Percentiles rank a stretch among this genome's conserved stretches.
Conservation (phyloP, 176 grass and related monocot species). For the Coix lacrymajobi region DNA sequence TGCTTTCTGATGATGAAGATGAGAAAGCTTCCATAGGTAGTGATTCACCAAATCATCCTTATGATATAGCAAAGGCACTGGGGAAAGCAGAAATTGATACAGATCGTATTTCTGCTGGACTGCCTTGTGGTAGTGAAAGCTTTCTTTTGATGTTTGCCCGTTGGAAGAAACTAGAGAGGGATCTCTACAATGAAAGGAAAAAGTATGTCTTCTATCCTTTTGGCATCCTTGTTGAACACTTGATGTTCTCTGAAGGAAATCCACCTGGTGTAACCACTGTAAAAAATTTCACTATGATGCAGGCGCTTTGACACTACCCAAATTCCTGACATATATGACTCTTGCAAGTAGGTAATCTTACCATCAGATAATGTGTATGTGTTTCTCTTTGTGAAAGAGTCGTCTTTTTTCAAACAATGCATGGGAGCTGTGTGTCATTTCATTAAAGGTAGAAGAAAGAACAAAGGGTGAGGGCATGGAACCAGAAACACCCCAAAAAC, state of each 20-base stretch:
- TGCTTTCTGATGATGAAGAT: slow-evolving; percentile 81
- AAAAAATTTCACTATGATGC: slow-evolving; percentile 34
- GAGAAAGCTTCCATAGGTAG: slow-evolving; percentile 51
- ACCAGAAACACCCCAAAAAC: background rate
- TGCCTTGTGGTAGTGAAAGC: slow-evolving; percentile 94
- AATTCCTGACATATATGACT: slow-evolving; percentile 94
- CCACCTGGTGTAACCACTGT: slow-evolving; percentile 18
- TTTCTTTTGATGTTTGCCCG: slow-evolving; percentile 97
- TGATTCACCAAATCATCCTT: slow-evolving; percentile 52
- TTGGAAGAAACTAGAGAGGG: slow-evolving; percentile 96
- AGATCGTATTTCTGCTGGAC: slow-evolving; percentile 73
- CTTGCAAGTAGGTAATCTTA: slow-evolving; percentile 88
- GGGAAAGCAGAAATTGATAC: slow-evolving; percentile 79
- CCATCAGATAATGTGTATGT: slow-evolving; percentile 19
- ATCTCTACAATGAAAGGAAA: slow-evolving; percentile 91
- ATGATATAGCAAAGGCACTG: slow-evolving; percentile 85
- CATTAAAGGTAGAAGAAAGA: background rate
- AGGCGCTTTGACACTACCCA: slow-evolving; percentile 91
- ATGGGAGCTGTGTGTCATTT: background rate
- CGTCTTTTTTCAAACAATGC: background rate
- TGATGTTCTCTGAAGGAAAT: slow-evolving; percentile 14
- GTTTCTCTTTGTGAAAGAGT: slow-evolving; percentile 6
- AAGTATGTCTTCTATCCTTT: slow-evolving; percentile 44
- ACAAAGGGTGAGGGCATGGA: background rate
- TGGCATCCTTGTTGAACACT: slow-evolving; percentile 11